Percentiles rank a stretch among this genome's conserved stretches.
Evolutionary conservation across 2,329 filamentous ascomycete species (phyloP).

Genomic region (Curvularia verruculosa): DNA sequence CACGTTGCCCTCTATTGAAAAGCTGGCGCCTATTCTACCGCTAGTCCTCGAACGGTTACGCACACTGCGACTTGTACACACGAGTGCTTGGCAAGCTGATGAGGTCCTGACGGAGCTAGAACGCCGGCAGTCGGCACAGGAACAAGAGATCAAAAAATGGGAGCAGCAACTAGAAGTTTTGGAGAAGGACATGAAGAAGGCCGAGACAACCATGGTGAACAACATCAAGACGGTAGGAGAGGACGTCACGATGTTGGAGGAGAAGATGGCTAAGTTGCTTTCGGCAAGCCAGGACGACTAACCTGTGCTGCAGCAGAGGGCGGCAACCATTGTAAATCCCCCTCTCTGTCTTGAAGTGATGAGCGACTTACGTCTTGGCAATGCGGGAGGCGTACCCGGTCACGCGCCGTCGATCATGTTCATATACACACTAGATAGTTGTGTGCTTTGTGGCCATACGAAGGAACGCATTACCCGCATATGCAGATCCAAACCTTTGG

Average conservation of each 20-base stretch:
- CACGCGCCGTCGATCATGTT: slow-evolving; percentile 10
- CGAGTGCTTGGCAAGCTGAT: slow-evolving; percentile 81
- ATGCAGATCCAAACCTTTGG: not conserved
- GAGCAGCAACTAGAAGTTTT: slow-evolving; percentile 78
- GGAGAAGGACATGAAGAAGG: slow-evolving; percentile 73
- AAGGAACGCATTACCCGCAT: not conserved
- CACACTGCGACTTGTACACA: slow-evolving; percentile 82
- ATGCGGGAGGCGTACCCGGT: slow-evolving; percentile 4
- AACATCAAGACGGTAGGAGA: slow-evolving; percentile 86
- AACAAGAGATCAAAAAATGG: slow-evolving; percentile 84
- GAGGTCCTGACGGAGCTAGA: slow-evolving; percentile 80
- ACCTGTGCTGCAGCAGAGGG: not conserved
- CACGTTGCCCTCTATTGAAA: slow-evolving; percentile 86
- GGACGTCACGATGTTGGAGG: slow-evolving; percentile 88
- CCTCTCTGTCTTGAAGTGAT: slow-evolving; percentile 1
- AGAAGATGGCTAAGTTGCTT: slow-evolving; percentile 64
- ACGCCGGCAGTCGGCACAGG: slow-evolving; percentile 79
- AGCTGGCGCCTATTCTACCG: slow-evolving; percentile 81
- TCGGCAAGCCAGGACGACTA: slow-evolving; percentile 13
- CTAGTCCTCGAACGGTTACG: slow-evolving; percentile 83
- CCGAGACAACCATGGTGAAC: slow-evolving; percentile 71
- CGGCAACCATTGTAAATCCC: not conserved
- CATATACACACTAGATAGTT: slow-evolving; percentile 17
- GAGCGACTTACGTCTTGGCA: not conserved
- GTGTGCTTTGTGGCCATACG: slow-evolving; percentile 4